phyloP scores from a whole-genome alignment of 192 early-diverging fungal genomes.

The Coemansia sp. region DNA sequence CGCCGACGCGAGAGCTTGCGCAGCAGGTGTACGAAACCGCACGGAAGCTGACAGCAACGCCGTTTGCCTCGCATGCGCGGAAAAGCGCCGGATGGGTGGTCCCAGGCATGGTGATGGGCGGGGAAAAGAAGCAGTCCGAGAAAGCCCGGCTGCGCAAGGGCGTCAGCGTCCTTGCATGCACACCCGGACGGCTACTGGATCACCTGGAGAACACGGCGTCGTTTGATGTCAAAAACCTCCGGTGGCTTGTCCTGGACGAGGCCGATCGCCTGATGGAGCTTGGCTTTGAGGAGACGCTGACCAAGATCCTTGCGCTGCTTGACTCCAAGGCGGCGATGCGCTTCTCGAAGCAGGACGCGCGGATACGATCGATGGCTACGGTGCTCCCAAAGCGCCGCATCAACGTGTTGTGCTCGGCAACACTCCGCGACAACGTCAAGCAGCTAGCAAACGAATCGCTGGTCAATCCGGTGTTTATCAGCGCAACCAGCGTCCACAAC shows the following conservation, averaged over 20 bases:
- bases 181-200: conserved; percentile 93
- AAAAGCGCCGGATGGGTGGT: conserved; percentile 73
- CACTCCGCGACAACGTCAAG: conserved; percentile 82
- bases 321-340: conserved; percentile 47
- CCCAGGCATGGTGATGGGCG: conserved; percentile 80
- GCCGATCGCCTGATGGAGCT: conserved; percentile 95
- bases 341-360: conserved; percentile 16
- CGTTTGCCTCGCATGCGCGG: conserved; percentile 45
- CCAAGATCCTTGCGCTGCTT: conserved; percentile 68
- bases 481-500: conserved; percentile 57
- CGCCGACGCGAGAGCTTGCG: conserved; percentile 97
- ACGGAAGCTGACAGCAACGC: conserved; percentile 59
- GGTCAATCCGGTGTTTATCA: conserved; percentile 78
- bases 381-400: conserved; percentile 69
- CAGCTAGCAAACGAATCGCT: conserved; percentile 79
- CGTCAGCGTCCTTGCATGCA: conserved; percentile 85
- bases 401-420: conserved; percentile 90
- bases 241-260: conserved; percentile 98
- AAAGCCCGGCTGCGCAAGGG: conserved; percentile 86
- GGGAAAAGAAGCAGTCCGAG: conserved; percentile 80
- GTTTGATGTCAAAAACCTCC: conserved; percentile 80
- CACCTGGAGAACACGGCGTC: conserved; percentile 83
- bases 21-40: conserved; percentile 88
- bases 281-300: conserved; percentile 84
- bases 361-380: conserved; percentile 33